phyloP scores from a whole-genome alignment of 1,284 basidiomycete species.

The Malassezia caprae region DNA sequence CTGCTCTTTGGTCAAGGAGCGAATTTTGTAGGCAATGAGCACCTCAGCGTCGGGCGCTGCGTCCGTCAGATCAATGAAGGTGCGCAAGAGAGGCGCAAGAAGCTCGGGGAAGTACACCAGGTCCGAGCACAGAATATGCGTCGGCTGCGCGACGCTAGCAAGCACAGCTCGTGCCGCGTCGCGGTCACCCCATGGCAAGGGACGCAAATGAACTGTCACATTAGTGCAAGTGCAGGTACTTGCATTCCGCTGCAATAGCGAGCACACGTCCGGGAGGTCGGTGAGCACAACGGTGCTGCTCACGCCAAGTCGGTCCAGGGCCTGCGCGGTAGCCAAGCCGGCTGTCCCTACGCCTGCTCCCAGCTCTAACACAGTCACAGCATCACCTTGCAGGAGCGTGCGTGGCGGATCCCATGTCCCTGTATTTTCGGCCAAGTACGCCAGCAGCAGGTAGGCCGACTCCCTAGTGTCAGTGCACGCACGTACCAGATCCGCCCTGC shows the following conservation, averaged over 20 bases:
- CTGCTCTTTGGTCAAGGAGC: constrained; percentile 65
- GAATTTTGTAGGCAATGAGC: constrained; percentile 57
- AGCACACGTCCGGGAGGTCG: constrained; percentile 39
- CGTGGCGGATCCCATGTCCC: constrained; percentile 39
- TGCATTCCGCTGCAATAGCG: constrained; percentile 35
- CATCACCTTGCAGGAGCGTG: constrained; percentile 19
- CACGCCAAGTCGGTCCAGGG: constrained; percentile 11
- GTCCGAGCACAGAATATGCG: constrained; percentile 43
- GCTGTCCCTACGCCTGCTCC: constrained; percentile 41
- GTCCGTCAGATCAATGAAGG: constrained; percentile 31
- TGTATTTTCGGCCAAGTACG: constrained; percentile 21
- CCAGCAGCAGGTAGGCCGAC: constrained; percentile 33
- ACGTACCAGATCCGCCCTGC: constrained; percentile 41
- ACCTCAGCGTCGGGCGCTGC: constrained; percentile 16
- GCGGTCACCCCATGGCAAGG: constrained; percentile 35
- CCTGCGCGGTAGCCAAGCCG: constrained; percentile 33
- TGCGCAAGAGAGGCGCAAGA: constrained; percentile 35
- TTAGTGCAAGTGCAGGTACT: neutral
- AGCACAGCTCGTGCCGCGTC: constrained; percentile 19
- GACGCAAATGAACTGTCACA: constrained; percentile 18
- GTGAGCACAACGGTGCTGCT: constrained; percentile 28
- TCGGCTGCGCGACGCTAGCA: constrained; percentile 14
- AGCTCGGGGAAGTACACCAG: constrained; percentile 46
- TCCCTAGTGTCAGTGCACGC: constrained; percentile 20
- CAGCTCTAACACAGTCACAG: constrained; percentile 28